A percentile compares a stretch with the other conserved stretches of the same genome.
Conservation (phyloP, 305 asterid species). For the Fraxinus baroniana region DNA sequence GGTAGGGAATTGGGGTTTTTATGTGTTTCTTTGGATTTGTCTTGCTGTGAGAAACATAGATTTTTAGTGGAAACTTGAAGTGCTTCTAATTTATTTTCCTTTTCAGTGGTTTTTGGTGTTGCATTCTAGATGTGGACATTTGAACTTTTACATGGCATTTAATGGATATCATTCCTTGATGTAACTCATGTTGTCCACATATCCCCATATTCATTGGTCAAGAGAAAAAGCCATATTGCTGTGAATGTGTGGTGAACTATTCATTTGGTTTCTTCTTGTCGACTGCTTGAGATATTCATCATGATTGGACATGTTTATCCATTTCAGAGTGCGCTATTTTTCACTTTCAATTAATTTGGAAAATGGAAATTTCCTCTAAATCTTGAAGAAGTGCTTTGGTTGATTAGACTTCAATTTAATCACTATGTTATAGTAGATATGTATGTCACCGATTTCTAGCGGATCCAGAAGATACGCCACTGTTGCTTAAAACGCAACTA, state of each 20-base stretch:
- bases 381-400: slow-evolving; percentile 2
- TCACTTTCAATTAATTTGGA: too few relatives aligned
- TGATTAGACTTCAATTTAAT: background rate
- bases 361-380: background rate
- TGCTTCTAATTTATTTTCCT: slow-evolving; percentile 34
- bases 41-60: slow-evolving; percentile 24
- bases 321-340: background rate
- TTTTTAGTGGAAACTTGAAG: slow-evolving; percentile 36
- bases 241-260: slow-evolving; percentile 19
- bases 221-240: slow-evolving; percentile 19
- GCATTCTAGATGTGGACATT: slow-evolving; percentile 38
- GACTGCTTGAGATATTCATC: slow-evolving; percentile 16
- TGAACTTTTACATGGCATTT: slow-evolving; percentile 31
- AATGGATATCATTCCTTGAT: slow-evolving; percentile 24
- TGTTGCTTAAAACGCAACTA: background rate
- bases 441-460: background rate
- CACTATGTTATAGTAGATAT: background rate
- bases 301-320: background rate
- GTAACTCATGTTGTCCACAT: slow-evolving; percentile 19
- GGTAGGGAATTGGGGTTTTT: too few relatives aligned
- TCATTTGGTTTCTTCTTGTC: slow-evolving; percentile 3
- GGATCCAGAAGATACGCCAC: background rate
- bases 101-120: slow-evolving; percentile 26
- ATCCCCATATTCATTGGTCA: slow-evolving; percentile 31
- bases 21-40: slow-evolving; percentile 19